Percentiles rank a stretch among this genome's conserved stretches.
Evolutionary conservation across 306 rosid genomes (phyloP).

Genomic region (Elaeagnus macrophylla): DNA sequence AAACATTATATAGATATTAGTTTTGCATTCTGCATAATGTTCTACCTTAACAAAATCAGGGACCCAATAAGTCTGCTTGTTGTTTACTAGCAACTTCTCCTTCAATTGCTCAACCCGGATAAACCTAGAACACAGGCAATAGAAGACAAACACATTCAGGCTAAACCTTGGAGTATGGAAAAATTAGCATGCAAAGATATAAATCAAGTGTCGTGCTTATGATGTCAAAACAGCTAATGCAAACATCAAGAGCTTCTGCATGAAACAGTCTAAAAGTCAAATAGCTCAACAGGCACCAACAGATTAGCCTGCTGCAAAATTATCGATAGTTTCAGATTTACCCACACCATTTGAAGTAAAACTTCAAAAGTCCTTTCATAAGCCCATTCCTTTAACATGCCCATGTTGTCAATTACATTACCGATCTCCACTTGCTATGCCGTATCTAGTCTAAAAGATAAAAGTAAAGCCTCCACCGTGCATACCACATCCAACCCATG

Average conservation of each 20-base stretch:
- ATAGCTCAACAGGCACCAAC: neutral
- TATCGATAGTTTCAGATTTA: neutral
- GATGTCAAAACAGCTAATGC: neutral
- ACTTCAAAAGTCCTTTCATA: too few species aligned
- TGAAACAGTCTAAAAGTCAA: neutral
- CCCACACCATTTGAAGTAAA: neutral
- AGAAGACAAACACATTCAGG: slow-evolving; percentile 10
- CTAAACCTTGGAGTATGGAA: neutral
- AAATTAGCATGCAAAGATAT: neutral
- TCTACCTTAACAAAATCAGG: slow-evolving; percentile 95
- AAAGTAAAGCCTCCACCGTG: too few species aligned
- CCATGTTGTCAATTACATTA: too few species aligned
- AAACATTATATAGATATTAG: too few species aligned
- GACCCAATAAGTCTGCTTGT: slow-evolving; percentile 85
- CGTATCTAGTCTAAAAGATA: too few species aligned
- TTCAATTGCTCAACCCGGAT: slow-evolving; percentile 74
- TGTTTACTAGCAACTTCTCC: slow-evolving; percentile 78
- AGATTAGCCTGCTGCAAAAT: neutral
- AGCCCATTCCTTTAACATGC: too few species aligned
- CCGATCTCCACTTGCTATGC: too few species aligned
- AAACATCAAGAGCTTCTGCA: neutral
- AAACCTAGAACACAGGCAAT: slow-evolving; percentile 49
- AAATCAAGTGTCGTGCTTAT: neutral
- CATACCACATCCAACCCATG: neutral
- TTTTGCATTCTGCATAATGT: neutral